Evolutionary conservation across 1,139 yeast species (phyloP), one percentile per base, ranked within the genome.

Genomic region (Pichia sorboxylosa): DNA sequence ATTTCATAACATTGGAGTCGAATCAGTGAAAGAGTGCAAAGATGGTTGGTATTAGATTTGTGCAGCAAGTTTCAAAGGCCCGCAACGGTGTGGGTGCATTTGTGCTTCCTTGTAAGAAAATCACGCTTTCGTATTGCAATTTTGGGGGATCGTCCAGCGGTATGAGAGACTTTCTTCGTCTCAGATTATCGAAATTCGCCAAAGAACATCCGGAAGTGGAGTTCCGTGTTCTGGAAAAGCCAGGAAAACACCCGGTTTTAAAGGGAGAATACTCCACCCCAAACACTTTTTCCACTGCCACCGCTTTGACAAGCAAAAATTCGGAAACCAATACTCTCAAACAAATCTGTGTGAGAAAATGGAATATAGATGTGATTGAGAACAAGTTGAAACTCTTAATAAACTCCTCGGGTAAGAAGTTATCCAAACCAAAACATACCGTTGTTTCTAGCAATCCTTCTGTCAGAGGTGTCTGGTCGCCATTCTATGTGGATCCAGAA

Each of bases 391-490:
- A 59, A 42, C 63, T 63, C 42, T 63, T 68, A 55, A 68, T 66
- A 46, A 69, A 78, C 52, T 61, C 78, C 10, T 64, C 77, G 21
- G 80, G 79, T 22, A 73, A 68, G 32, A 66, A 72, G 33, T 52
- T 81, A 38, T 59, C 65, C 43, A 75, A 74, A 51, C 71, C 81
- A 41, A 66, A 70, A 45, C 80, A 74, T 54, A 75, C 79, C 44
- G 97, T 90, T 27, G 69, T 73, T 54, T 78, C 94, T 28, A 57
- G 67, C 39, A 90, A 87, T 55, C 73, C 71, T 39, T 78, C 94
- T 32, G 90, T 90, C 13, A 79, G 99, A 66, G 99, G 98, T 49
- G 67, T 90, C 33, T 90, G 99, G 98, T 84, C 96, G 31, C 98
- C 98, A 36, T 66, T 90, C 64, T 96, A 90, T 54, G 74, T 69